These are phyloP conservation scores for Litchi chinensis DNA, from an alignment of 345 rosid species.

Conservation along the genomic window DNA sequence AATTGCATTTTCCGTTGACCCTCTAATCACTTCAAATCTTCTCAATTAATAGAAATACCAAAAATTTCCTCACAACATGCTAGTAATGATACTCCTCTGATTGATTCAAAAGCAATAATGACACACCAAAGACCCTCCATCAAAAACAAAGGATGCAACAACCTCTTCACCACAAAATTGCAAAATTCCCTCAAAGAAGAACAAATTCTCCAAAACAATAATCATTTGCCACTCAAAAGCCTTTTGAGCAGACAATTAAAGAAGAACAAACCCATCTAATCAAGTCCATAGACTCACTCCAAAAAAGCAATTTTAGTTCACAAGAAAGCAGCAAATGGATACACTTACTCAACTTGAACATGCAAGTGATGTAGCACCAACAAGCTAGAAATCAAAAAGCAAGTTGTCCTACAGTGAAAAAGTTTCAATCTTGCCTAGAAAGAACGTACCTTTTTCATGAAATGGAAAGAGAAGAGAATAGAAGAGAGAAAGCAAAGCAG, in stretches of 20 bases:
- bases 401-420: conserved; percentile 12
- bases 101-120: conserved; percentile 13
- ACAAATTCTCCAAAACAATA: conserved; percentile 21
- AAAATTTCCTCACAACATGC: conserved; percentile 19
- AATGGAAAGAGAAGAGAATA: conserved; percentile 17
- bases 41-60: conserved; percentile 20
- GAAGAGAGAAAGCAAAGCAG: conserved; percentile 15
- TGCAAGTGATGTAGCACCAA: background rate
- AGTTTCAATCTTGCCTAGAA: conserved; percentile 23
- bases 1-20: conserved; percentile 43
- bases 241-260: conserved; percentile 15
- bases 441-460: conserved; percentile 14
- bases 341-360: conserved; percentile 13
- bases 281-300: conserved; percentile 21
- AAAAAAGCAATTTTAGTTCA: conserved; percentile 7
- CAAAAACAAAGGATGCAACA: background rate
- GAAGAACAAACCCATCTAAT: conserved; percentile 21
- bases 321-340: conserved; percentile 8
- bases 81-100: conserved; percentile 5
- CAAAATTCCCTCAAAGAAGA: conserved; percentile 18
- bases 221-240: conserved; percentile 16
- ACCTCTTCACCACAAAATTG: conserved; percentile 12
- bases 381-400: conserved; percentile 3
- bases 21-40: conserved; percentile 21
- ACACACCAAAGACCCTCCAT: conserved; percentile 31